Base-by-base conservation (phyloP, 371 early-diverging fungal genomes). In the Mucor velutinosus region DNA sequence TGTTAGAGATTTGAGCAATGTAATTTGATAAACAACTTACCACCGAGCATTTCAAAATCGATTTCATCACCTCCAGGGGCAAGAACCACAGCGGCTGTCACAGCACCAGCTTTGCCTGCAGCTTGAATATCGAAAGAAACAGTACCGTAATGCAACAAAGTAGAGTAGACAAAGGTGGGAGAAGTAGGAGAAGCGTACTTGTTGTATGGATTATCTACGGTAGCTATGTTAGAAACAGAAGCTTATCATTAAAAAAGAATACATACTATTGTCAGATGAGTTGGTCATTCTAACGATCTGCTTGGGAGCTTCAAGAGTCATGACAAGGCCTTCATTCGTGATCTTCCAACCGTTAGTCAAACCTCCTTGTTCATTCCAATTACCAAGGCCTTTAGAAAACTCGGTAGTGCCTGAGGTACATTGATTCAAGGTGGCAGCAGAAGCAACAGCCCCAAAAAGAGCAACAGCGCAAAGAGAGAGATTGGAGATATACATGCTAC, bases 61-160 rank as follows among this genome's bases (percentile, higher is more conserved):
- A 81, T 81, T 62, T 81, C 81, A 61, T 81, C 81, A 10, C 76
- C 76, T 29, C 55, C 66, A 32, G 73, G 69, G 8, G 71, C 63
- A 27, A 78, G 76, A 7, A 81, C 45, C 21, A 75, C 69, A 60
- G 77, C 63, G 14, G 76, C 79, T 14, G 81, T 78, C 21, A 81
- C 66, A n/a, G 76, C 72, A 39, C 81, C 81, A 39, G 75, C 64
- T 1, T 61, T 64, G 4, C 41, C 55, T 4, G 81, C 64, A 17
- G 75, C 47, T 60, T 75, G 76, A 45, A 78, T 37, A 15, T 51
- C 65, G 35, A 67, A 75, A 10, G 76, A 69, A n/a, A 81, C 60
- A 11, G 43, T 56, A 30, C 81, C 81, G 59, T 70, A 81, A 0
- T 68, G 77, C 55, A 81, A 39, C 25, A 58, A 62, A 7, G 60